Base-by-base conservation (phyloP, 441 rosid genomes). In the Arabidopsis hybrid region DNA sequence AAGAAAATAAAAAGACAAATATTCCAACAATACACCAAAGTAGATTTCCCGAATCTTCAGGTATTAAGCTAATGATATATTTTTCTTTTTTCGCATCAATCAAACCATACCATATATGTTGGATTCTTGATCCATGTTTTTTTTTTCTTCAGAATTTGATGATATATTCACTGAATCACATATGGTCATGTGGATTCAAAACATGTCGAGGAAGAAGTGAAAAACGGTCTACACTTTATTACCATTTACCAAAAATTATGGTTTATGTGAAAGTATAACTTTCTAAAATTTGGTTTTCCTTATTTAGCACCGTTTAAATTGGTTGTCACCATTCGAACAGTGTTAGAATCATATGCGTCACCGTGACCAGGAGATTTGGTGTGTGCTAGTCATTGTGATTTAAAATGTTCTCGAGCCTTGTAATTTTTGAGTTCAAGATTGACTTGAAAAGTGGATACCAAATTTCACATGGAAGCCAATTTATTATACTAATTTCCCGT, bases 391-490 rank as follows among this genome's bases (percentile, higher is more conserved):
- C 72, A 8, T 17, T 11, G 36, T 39, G 73, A 66, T 59, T 17
- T 10, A 14, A 59, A 50, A 67, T 34, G 16, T 51, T 60, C 69
- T 75, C 73, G 78, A 75, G 73, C 73, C 57, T 52, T 67, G 78
- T n/a, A 61, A 75, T 17, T 42, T 49, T 58, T 18, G 42, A 42
- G 62, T 60, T 57, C 47, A 75, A 51, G 35, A 42, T 67, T 75
- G 73, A 67, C 73, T 74, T 59, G 49, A 16, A 29, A 58, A 14
- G 11, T 36, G 26, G 18, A 38, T 65, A 38, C 61, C 58, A 32
- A 18, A 12, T 65, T 58, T 65, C 59, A 73, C 58, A 73, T 46
- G 55, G 71, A 21, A 38, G 59, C 50, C n/a, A 65, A 46, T 17
- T 55, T 56, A 47, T 56, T 56, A 45, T 73, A 36, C 38, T 73